Base-by-base conservation (phyloP, 768 basidiomycete species). In the Panaeolus papilionaceus region DNA sequence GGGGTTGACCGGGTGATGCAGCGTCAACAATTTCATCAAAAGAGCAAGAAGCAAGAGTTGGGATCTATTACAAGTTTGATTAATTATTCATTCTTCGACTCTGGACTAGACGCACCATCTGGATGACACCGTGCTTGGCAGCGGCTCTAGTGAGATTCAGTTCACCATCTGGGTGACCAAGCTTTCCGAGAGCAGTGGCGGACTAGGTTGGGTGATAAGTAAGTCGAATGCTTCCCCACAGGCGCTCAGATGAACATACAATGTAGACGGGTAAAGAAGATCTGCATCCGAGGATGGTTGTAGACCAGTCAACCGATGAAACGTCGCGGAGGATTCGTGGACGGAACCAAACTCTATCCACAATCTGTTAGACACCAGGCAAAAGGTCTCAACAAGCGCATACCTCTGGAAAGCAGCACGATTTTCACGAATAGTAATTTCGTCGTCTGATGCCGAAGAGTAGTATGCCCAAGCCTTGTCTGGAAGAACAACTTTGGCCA, bases 401-500 rank as follows among this genome's bases (percentile, higher is more conserved):
- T 68, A 91, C 93, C 96, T 86, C 71, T 98, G 96, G 75, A 91
- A 99, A 2, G 96, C 96, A 63, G 89, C 85, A 69, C 94, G 94
- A 73, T 98, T 98, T 78, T 97, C 95, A 62, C 95, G 85, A 69
- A 86, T 82, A 37, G 95, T 96, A 58, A 96, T 94, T 79, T 98
- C 95, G 71, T 98, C 96, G 75, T 98, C 97, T 7, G 97, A 90
- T 18, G 95, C 96, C 18, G 94, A 96, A 0, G 93, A 95, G 74
- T 98, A 96, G 77, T 96, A 96, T 8, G 96, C 96, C 96, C 96
- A 98, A 0, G 94, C 94, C 75, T 94, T 94, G 38, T 92, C 90
- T 1, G 89, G 80, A 82, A 99, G 89, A 10, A 93, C 90, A 72
- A 83, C 82, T 77, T 86, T 92, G 9, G 95, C 96, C 63, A 99